Base-by-base conservation (phyloP, 305 asterid species). In the Withania somnifera region DNA sequence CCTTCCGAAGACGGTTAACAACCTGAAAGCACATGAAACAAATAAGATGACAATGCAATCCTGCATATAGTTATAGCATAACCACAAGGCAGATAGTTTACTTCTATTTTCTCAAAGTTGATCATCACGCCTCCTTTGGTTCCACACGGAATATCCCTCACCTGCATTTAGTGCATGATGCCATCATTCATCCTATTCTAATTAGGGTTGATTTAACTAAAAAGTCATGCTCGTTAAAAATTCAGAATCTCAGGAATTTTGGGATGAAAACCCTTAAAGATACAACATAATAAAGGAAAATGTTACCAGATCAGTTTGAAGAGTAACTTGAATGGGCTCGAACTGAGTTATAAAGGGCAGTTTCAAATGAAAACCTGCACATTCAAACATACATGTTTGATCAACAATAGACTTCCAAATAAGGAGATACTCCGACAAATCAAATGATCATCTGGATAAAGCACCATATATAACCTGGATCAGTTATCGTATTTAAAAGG, bases 111-210 rank as follows among this genome's bases (percentile, higher is more conserved):
- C 90, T 91, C 99, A 87, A 97, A 97, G 89, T 85, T 91, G 83
- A 86, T 97, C 99, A 97, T 94, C 60, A 97, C 99, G 50, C 99
- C 99, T 45, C 99, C 99, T 91, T 95, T 97, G 83, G 99, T 97
- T 67, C 99, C 99, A 85, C 99, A 97, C 50, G 98, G 99, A 78
- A 97, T 94, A 89, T 97, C 95, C 86, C 97, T 91, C 86, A 94
- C 99, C 99, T 96, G 90, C 89, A 84, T 85, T 83, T 66, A 85
- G 45, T 83, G 77, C 26, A 80, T 47, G 81, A 24, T 63, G 75
- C 60, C 40, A 47, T 47, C 60, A 15, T 9, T 45, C 42, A 73
- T 40, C 24, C 57, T 24, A 26, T 26, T 80, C 77, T 63, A 32
- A 68, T 45, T 67, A 24, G 57, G 20, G 22, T 71, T 71, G 13